Conservation (phyloP, 2,329 filamentous ascomycete genomes). For the Fusarium anguioides region DNA sequence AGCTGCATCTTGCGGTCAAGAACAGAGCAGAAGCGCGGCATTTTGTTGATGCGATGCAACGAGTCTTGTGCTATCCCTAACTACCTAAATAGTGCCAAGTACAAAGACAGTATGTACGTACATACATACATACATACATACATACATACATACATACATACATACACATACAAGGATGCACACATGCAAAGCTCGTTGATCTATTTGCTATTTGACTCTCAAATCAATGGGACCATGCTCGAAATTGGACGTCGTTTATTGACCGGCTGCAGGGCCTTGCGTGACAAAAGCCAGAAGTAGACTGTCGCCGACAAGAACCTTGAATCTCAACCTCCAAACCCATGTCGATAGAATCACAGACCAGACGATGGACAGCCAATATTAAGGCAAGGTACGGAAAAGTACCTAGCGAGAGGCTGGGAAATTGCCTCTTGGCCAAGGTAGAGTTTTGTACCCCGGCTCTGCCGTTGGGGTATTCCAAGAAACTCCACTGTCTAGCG, state of each 20-base stretch:
- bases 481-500: conserved; percentile 41
- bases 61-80: not conserved
- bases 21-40: conserved; percentile 19
- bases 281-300: conserved; percentile 25
- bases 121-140: too few relatives aligned
- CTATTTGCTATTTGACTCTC: conserved; percentile 9
- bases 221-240: conserved; percentile 9
- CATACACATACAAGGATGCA: not conserved
- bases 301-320: conserved; percentile 31
- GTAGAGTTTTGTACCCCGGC: conserved; percentile 41
- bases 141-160: too few relatives aligned
- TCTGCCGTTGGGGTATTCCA: conserved; percentile 27
- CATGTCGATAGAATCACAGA: conserved; percentile 36
- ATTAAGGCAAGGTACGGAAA: conserved; percentile 12
- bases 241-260: conserved; percentile 19
- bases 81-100: conserved; percentile 6
- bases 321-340: conserved; percentile 33
- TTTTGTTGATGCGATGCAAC: conserved; percentile 27
- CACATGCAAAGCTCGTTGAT: conserved; percentile 29
- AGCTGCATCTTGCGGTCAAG: conserved; percentile 27
- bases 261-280: conserved; percentile 24
- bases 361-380: conserved; percentile 25
- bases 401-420: conserved; percentile 40
- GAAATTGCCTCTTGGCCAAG: conserved; percentile 39
- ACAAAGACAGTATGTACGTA: too few relatives aligned